These are phyloP conservation scores for Violaceomyces palustris DNA, from an alignment of 1,284 basidiomycete species.

Conservation along the genomic window DNA sequence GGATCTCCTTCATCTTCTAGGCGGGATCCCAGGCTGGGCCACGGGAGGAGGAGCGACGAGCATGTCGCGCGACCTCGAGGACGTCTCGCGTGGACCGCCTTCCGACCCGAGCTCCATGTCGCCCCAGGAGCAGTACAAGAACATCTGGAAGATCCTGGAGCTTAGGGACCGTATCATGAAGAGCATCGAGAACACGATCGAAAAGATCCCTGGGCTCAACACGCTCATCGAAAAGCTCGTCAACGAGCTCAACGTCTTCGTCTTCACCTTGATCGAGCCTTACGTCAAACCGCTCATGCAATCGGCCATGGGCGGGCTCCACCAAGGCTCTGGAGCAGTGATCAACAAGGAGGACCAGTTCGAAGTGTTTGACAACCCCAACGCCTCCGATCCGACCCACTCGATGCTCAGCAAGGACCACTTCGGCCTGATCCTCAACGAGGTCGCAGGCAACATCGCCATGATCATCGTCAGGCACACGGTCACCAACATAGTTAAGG, in stretches of 20 bases:
- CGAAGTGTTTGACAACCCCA: constrained; percentile 55
- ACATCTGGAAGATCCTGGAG: constrained; percentile 74
- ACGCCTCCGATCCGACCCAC: constrained; percentile 52
- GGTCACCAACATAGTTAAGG: constrained; percentile 67
- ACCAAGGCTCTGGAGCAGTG: constrained; percentile 46
- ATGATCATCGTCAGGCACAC: constrained; percentile 59
- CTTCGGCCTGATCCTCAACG: constrained; percentile 52
- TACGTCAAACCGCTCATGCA: constrained; percentile 50
- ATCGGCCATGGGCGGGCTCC: constrained; percentile 48
- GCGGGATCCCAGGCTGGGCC: constrained; percentile 55
- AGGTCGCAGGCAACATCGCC: constrained; percentile 53
- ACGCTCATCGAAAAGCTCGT: constrained; percentile 74
- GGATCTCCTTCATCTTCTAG: constrained; percentile 54
- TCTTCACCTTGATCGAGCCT: constrained; percentile 52
- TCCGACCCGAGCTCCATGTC: constrained; percentile 64
- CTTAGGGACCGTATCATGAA: constrained; percentile 78
- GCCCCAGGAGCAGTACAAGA: constrained; percentile 76
- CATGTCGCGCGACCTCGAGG: constrained; percentile 39
- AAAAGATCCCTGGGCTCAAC: constrained; percentile 58
- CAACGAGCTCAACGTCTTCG: constrained; percentile 57
- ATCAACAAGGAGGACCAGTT: constrained; percentile 45
- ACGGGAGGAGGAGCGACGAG: constrained; percentile 5
- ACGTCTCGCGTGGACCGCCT: constrained; percentile 50
- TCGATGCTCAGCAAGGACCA: constrained; percentile 52
- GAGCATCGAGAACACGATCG: constrained; percentile 78